Base-by-base conservation (phyloP, 2,329 filamentous ascomycete species). In the Sclerotinia nivalis region DNA sequence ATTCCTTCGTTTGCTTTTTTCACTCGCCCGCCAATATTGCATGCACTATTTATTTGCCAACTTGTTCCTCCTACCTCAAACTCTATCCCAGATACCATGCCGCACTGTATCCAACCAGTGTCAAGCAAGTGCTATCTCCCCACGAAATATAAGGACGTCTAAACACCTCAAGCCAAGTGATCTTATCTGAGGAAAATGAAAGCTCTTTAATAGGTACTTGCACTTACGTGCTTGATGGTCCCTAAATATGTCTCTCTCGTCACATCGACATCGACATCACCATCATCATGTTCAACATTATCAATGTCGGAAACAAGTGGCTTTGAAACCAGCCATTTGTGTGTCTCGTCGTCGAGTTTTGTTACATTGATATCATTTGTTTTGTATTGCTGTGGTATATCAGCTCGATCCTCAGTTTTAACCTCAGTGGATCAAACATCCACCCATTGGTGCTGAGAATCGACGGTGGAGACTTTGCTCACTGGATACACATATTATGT, bases 361-460 rank as follows among this genome's bases (percentile, higher is more conserved):
- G 18, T 13, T 52, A 52, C 31, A 64, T 64, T 50, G 60, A 64
- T 52, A 15, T 52, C 31, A 52, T 52, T 64, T 64, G 34, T 43
- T 64, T 52, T 34, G 3, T 64, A 64, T 64, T 64, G 45, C 87
- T 82, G 81, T 82, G 59, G 31, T 52, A 64, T 50, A 64, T 64
- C 61, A 81, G 73, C 82, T 83, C 84, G 79, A 85, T 82, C 84
- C 84, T 88, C 84, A 88, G 61, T 88, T 90, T 90, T 89, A 90
- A 90, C 88, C 88, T 90, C 87, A 84, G 89, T 86, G 85, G 81
- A 81, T 80, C 69, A 71, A 70, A 70, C 69, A 69, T 31, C 86
- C 86, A 89, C 87, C 89, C 87, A 85, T 89, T 85, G 88, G 88
- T 90, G 87, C 85, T 87, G 82, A 89, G 84, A 82, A 83, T 83